Evolutionary conservation across 495 filamentous ascomycete genomes (phyloP), one percentile per base, ranked within the genome.

Genomic region (Aspergillus panamensis): DNA sequence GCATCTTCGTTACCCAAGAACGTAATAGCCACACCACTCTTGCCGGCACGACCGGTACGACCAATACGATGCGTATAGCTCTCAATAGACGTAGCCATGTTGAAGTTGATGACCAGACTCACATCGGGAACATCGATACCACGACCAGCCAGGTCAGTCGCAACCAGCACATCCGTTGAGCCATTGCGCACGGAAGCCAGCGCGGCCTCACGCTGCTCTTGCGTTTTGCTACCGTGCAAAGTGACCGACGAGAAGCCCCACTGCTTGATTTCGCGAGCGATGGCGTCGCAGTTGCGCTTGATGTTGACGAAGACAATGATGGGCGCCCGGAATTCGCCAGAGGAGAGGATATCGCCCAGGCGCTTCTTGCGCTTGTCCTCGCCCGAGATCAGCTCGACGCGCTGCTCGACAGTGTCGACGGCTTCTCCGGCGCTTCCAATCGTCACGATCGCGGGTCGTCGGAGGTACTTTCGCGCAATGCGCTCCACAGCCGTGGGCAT

Each of bases 231-330:
- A 58, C 95, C 94, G 71, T 97, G 94, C 35, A 99, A 76, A 0
- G 93, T 97, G 65, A 95, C 92, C 1, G 89, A 86, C 13, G 86
- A 90, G 75, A 90, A 93, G 62, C 95, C 95, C 83, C 92, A 91
- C 53, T 91, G 85, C 67, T 96, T 96, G 80, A 99, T 94, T 67
- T 97, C 93, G 57, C 90, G 82, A 1, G 94, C 94, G 31, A 99
- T 87, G 53, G 92, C 91, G 70, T 99, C 94, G 77, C 92, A 96
- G 77, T 97, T 97, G 59, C 93, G 90, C 73, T 97, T 99, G 87
- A 97, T 97, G 72, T 99, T 99, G 81, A 99, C 94, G 68, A 99
- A 99, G 51, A 97, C 94, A 68, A 99, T 97, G 72, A 99, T 92
- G 19, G 94, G 94, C 1, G 95, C 87, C 4, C 82, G 80, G 76